phyloP scores from a whole-genome alignment of 2,329 filamentous ascomycete species.

The Alternaria atra region DNA sequence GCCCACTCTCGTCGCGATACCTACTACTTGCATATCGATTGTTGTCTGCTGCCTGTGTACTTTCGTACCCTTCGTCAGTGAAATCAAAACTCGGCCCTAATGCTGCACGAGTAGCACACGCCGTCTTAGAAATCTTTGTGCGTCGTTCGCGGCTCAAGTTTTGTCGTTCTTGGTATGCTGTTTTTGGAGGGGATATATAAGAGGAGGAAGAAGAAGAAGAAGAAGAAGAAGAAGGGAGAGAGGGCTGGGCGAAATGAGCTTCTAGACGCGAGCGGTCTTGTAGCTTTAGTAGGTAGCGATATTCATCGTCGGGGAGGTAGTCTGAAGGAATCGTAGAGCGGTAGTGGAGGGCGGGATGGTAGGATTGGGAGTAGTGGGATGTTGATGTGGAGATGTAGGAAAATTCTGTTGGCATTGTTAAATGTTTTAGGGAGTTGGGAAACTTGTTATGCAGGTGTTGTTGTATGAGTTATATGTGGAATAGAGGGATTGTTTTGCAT shows the following conservation, averaged over 20 bases:
- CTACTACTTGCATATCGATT: not conserved
- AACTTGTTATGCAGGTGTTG: not conserved
- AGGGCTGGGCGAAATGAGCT: conserved; percentile 5
- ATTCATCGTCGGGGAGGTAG: conserved; percentile 21
- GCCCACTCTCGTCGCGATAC: not conserved
- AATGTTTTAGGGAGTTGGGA: not conserved
- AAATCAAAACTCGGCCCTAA: conserved; percentile 21
- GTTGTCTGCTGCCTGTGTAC: not conserved
- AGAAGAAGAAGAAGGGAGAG: not conserved
- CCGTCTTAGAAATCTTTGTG: conserved; percentile 14
- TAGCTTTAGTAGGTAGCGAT: conserved; percentile 2
- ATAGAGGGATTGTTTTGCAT: not conserved
- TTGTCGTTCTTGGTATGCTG: conserved; percentile 7
- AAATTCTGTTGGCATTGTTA: not conserved
- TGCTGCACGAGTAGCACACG: conserved; percentile 23
- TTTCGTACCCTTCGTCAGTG: conserved; percentile 4
- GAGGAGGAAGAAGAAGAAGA: not conserved
- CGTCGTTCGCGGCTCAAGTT: conserved; percentile 11
- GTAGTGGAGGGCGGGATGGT: not conserved
- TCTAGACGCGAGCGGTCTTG: conserved; percentile 14
- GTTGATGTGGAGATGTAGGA: not conserved
- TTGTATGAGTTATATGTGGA: not conserved
- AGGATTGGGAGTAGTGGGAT: not conserved
- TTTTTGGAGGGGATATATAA: not conserved
- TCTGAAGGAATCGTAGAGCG: not conserved